Percentiles rank a stretch among this genome's conserved stretches.
These are phyloP conservation scores for Pleurotus sapidus DNA, from an alignment of 768 basidiomycete genomes.

Conservation along the genomic window DNA sequence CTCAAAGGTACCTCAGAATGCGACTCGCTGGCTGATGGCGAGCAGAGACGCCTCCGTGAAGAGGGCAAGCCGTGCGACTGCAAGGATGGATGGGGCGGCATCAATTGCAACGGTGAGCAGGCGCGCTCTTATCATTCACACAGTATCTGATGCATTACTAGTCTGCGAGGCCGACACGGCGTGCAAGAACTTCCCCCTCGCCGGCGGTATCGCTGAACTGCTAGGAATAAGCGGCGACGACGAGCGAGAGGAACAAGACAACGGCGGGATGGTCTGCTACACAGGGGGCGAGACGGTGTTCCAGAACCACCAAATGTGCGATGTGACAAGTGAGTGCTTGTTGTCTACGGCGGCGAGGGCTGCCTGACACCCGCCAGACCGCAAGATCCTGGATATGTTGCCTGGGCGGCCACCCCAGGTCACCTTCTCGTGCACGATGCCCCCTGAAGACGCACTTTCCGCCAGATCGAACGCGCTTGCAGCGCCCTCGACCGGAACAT, in stretches of 20 bases:
- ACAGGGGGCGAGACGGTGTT: conserved; percentile 91
- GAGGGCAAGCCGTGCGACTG: conserved; percentile 80
- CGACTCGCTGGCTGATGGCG: conserved; percentile 90
- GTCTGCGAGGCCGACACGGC: conserved; percentile 85
- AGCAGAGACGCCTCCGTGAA: conserved; percentile 76
- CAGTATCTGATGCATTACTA: conserved; percentile 24
- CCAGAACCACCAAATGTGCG: conserved; percentile 95
- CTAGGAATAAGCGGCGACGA: conserved; percentile 19
- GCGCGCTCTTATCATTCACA: not conserved
- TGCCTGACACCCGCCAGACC: conserved; percentile 46
- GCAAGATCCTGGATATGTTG: conserved; percentile 92
- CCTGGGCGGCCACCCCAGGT: conserved; percentile 91
- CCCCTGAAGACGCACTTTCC: not conserved
- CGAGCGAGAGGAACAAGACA: conserved; percentile 25
- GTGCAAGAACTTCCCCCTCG: conserved; percentile 77
- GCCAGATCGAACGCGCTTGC: not conserved
- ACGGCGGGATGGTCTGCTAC: conserved; percentile 87
- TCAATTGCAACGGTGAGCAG: conserved; percentile 91
- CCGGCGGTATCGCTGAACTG: conserved; percentile 29
- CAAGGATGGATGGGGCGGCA: conserved; percentile 92
- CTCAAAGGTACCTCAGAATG: conserved; percentile 57
- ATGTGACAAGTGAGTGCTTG: conserved; percentile 83
- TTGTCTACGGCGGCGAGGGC: not conserved
- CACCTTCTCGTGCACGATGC: conserved; percentile 76
- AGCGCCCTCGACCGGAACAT: conserved; percentile 41